Evolutionary conservation across 1,139 yeast genomes (phyloP).

Genomic region (Scheffersomyces segobiensis): DNA sequence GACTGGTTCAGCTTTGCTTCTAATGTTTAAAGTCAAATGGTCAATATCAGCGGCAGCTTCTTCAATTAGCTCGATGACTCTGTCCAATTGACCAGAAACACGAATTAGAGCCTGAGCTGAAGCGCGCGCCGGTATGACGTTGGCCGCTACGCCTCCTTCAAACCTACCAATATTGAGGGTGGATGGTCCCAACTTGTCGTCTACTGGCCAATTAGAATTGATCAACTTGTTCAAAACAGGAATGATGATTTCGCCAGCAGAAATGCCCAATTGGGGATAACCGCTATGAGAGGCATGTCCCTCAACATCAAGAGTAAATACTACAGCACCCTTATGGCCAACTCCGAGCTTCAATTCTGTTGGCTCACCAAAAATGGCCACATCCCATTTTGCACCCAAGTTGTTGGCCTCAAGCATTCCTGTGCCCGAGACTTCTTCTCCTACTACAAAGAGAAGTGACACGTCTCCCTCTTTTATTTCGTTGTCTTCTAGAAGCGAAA

Average conservation of each 20-base stretch:
- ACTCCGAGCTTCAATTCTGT: conserved; percentile 68
- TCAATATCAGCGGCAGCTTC: conserved; percentile 33
- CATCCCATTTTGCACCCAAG: conserved; percentile 54
- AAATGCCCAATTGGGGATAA: conserved; percentile 67
- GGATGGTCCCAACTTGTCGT: conserved; percentile 58
- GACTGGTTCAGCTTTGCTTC: conserved; percentile 35
- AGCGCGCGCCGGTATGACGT: conserved; percentile 65
- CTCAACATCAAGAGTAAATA: conserved; percentile 41
- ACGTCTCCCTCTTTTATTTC: conserved; percentile 54
- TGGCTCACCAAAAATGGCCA: conserved; percentile 74
- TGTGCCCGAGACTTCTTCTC: conserved; percentile 63
- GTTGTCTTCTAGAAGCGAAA: conserved; percentile 40
- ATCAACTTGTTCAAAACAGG: conserved; percentile 43
- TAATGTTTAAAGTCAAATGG: conserved; percentile 24
- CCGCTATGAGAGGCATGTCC: conserved; percentile 72
- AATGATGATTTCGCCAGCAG: conserved; percentile 59
- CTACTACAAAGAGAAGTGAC: conserved; percentile 62
- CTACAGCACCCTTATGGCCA: conserved; percentile 64
- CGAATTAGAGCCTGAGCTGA: conserved; percentile 52
- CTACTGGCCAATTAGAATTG: conserved; percentile 45
- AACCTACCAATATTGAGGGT: conserved; percentile 62
- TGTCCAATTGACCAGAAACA: conserved; percentile 49
- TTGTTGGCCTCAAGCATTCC: conserved; percentile 55
- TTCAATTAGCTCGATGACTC: conserved; percentile 35
- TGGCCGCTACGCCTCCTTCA: conserved; percentile 61